Percentiles rank a stretch among this genome's conserved stretches.
phyloP scores from a whole-genome alignment of 2,329 filamentous ascomycete species.

The Fusarium drepaniforme region DNA sequence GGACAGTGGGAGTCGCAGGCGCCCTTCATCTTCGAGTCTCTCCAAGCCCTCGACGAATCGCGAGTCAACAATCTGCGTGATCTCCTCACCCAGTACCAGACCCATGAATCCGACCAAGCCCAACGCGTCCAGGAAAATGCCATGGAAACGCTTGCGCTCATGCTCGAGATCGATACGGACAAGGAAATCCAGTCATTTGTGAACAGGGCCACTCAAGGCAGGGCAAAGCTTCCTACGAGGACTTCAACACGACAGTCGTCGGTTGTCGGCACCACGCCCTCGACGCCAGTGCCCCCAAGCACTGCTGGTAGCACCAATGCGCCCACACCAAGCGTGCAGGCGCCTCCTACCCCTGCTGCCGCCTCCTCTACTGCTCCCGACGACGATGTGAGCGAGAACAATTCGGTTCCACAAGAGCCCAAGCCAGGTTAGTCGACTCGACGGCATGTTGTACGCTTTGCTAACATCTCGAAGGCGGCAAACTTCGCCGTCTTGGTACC shows the following conservation, averaged over 20 bases:
- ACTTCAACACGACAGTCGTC: slow-evolving; percentile 58
- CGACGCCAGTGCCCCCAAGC: slow-evolving; percentile 43
- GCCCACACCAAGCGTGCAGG: slow-evolving; percentile 22
- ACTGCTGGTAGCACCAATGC: slow-evolving; percentile 40
- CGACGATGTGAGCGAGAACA: slow-evolving; percentile 58
- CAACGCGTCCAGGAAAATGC: slow-evolving; percentile 80
- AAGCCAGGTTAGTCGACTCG: slow-evolving; percentile 50
- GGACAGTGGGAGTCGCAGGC: slow-evolving; percentile 95
- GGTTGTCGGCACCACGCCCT: slow-evolving; percentile 43
- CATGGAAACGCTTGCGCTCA: slow-evolving; percentile 82
- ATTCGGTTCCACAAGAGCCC: slow-evolving; percentile 47
- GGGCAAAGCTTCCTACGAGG: slow-evolving; percentile 52
- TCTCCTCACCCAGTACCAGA: slow-evolving; percentile 91
- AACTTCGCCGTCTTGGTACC: slow-evolving; percentile 74
- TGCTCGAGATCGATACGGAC: slow-evolving; percentile 88
- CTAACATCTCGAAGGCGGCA: slow-evolving; percentile 59
- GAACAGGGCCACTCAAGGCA: slow-evolving; percentile 57
- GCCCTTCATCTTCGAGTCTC: slow-evolving; percentile 92
- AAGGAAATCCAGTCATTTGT: slow-evolving; percentile 86
- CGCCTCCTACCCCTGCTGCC: slow-evolving; percentile 26
- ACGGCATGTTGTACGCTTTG: not conserved
- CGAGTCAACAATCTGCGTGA: slow-evolving; percentile 92
- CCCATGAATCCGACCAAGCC: slow-evolving; percentile 89
- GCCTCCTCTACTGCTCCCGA: slow-evolving; percentile 37
- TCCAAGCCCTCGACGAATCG: slow-evolving; percentile 91